Evolutionary conservation across 768 basidiomycete species (phyloP).

Genomic region (Phylloporus scabripes): DNA sequence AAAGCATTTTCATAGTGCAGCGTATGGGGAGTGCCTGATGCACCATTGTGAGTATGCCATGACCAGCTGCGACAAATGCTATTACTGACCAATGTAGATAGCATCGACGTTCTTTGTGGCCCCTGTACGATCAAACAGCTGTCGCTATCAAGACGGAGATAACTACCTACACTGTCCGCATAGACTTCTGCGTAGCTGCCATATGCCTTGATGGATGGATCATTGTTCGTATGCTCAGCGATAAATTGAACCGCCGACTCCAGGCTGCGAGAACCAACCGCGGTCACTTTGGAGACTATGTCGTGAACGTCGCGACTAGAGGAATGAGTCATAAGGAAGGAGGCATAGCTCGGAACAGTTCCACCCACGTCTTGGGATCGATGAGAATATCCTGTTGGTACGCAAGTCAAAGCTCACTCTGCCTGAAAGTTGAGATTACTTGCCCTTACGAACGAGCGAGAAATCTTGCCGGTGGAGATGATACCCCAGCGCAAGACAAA

Average conservation of each 20-base stretch:
- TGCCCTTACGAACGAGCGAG: conserved; percentile 63
- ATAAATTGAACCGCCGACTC: conserved; percentile 71
- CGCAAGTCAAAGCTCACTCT: not conserved
- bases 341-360: conserved; percentile 5
- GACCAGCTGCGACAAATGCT: not conserved
- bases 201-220: conserved; percentile 56
- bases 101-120: conserved; percentile 59
- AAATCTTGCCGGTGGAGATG: conserved; percentile 76
- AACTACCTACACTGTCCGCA: conserved; percentile 51
- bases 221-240: conserved; percentile 42
- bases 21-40: conserved; percentile 75
- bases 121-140: not conserved
- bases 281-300: conserved; percentile 60
- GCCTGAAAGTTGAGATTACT: conserved; percentile 1
- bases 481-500: conserved; percentile 75
- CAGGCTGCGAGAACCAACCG: conserved; percentile 71
- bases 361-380: conserved; percentile 65
- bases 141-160: not conserved
- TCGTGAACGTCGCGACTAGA: conserved; percentile 61
- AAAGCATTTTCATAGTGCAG: conserved; percentile 74
- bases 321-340: not conserved
- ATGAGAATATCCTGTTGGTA: conserved; percentile 59
- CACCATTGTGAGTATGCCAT: conserved; percentile 1
- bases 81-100: conserved; percentile 60
- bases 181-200: conserved; percentile 74